Evolutionary conservation across 345 rosid species (phyloP), one percentile per base, ranked within the genome.

Genomic region (Brassica napus): DNA sequence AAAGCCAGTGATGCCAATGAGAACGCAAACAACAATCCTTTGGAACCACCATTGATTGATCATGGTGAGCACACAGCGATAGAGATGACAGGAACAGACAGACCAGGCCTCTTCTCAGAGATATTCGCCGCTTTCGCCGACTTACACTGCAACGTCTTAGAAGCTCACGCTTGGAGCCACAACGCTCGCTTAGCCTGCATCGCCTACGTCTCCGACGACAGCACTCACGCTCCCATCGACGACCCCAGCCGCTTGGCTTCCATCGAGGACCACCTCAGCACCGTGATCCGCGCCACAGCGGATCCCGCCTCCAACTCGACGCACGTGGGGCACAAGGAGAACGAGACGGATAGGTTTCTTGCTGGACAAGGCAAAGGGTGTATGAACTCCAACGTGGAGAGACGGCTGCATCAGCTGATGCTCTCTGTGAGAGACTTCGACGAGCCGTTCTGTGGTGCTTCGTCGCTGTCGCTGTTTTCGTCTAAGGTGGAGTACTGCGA

Each of bases 131-230:
- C 87, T 8, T 80, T 92, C 1, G 86, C 87, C 0, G 87, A 89
- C 52, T 87, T 92, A 4, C 85, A 80, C 3, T 90, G 95, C 82
- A 89, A 88, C 61, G 79, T 92, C 1, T 76, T 92, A 0, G 90
- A 90, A 74, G 95, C 92, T 23, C 91, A 92, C 5, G 90, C 91
- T 2, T 92, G 97, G 97, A 92, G 88, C 79, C 97, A 92, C 82
- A 92, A 92, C 6, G 84, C 85, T 10, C 84, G 89, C 11, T 66
- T 88, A 1, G 97, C 97, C 1, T 89, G 92, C 57, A 86, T 92
- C 4, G 90, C 87, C 32, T 87, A 86, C 55, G 83, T 92, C 55
- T 37, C 90, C 14, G 94, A 92, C 21, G 87, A 84, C 58, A 66
- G 77, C 3, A 86, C 88, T 2, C 77, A 83, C 37, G 47, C 77